Conservation (phyloP, 345 rosid species). For the Hibiscus tridactylites region DNA sequence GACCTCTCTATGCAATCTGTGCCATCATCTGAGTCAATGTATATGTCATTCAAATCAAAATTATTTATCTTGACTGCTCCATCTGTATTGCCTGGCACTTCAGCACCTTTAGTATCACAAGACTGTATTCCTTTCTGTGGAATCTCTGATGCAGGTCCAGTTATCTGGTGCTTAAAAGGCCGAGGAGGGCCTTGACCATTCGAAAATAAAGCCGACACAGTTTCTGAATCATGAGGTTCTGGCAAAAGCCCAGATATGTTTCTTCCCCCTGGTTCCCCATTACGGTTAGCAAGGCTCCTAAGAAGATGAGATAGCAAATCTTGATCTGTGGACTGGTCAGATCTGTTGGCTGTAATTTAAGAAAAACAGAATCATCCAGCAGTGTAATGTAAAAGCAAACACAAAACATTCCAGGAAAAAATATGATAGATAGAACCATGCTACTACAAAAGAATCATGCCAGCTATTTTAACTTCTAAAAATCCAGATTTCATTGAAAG, state of each 20-base stretch:
- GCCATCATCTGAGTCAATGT: constrained; percentile 78
- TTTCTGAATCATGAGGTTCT: constrained; percentile 51
- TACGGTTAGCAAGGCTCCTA: constrained; percentile 60
- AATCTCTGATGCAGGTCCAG: constrained; percentile 29
- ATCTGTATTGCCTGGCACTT: constrained; percentile 34
- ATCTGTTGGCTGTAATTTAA: constrained; percentile 57
- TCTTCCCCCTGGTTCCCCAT: constrained; percentile 52
- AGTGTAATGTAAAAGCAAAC: background rate
- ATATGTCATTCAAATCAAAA: constrained; percentile 87
- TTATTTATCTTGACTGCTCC: constrained; percentile 59
- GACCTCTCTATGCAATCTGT: constrained; percentile 72
- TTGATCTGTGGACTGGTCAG: constrained; percentile 59
- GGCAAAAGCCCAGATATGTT: constrained; percentile 56
- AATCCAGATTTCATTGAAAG: background rate
- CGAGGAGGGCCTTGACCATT: constrained; percentile 40
- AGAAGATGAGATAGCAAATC: constrained; percentile 76
- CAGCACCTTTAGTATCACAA: constrained; percentile 27
- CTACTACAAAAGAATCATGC: background rate
- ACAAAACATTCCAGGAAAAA: background rate
- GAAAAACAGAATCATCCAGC: constrained; percentile 4
- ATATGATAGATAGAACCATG: background rate
- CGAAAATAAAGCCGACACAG: constrained; percentile 34
- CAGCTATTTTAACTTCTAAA: background rate
- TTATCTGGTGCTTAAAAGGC: constrained; percentile 32
- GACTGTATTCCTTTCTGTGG: constrained; percentile 32